phyloP scores from a whole-genome alignment of 768 basidiomycete genomes.

The Solioccasus polychromus region DNA sequence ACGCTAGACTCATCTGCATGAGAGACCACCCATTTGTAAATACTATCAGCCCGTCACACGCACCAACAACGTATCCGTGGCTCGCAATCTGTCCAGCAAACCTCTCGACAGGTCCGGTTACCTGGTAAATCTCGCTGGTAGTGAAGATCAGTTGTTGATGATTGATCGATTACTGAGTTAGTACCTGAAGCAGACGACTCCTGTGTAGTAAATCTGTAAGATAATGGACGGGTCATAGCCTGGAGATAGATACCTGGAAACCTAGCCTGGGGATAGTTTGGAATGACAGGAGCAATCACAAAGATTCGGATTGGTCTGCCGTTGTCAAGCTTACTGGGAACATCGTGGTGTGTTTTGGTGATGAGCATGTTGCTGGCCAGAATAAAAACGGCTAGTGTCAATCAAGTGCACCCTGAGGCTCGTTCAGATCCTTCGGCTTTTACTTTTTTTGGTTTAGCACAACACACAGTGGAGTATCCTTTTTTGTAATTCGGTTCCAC shows the following conservation, averaged over 20 bases:
- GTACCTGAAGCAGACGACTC: slow-evolving; percentile 81
- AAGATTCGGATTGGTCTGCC: slow-evolving; percentile 76
- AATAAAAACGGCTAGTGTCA: no score
- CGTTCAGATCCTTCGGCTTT: no score
- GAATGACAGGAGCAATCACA: slow-evolving; percentile 74
- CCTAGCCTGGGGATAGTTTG: slow-evolving; percentile 84
- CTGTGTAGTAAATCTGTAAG: slow-evolving; percentile 35
- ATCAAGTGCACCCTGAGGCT: no score
- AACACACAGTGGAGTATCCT: no score
- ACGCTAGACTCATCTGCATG: slow-evolving; percentile 44
- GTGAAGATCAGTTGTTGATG: background rate
- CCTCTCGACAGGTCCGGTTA: slow-evolving; percentile 95
- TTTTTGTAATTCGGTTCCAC: no score
- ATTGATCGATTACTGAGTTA: background rate
- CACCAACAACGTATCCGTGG: slow-evolving; percentile 81
- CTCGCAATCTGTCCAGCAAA: slow-evolving; percentile 87
- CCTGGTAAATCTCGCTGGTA: slow-evolving; percentile 88
- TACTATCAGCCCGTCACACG: slow-evolving; percentile 27
- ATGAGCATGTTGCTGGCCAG: slow-evolving; percentile 72
- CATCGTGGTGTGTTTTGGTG: slow-evolving; percentile 72
- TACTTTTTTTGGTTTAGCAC: no score
- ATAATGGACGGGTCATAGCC: background rate
- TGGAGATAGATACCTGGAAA: slow-evolving; percentile 63
- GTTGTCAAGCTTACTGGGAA: slow-evolving; percentile 64
- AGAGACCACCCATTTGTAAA: background rate